Conservation (phyloP, 768 basidiomycete species). For the Amanita exitialis region DNA sequence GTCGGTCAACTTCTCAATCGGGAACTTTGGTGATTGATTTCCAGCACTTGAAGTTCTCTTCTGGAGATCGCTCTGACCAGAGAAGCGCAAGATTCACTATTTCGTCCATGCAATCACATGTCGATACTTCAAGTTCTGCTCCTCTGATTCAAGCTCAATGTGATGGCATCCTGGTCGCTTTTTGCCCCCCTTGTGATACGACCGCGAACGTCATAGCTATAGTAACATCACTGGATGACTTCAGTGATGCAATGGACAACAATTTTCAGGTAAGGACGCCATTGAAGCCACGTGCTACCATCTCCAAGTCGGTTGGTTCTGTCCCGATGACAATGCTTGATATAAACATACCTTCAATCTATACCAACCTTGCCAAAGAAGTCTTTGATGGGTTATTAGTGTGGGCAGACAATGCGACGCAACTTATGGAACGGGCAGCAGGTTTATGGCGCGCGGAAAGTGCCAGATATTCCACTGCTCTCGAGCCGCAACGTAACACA, state of each 20-base stretch:
- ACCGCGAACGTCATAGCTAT: constrained; percentile 20
- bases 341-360: constrained; percentile 52
- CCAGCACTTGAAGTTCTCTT: constrained; percentile 36
- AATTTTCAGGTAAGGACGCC: neutral
- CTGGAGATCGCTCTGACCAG: constrained; percentile 16
- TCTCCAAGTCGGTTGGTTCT: constrained; percentile 18
- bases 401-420: constrained; percentile 81
- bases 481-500: neutral
- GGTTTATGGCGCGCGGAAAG: neutral
- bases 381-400: constrained; percentile 73
- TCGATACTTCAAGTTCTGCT: constrained; percentile 10
- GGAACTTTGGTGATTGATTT: constrained; percentile 62
- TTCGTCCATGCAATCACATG: constrained; percentile 1
- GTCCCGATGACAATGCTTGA: constrained; percentile 19
- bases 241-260: neutral
- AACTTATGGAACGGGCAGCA: constrained; percentile 46
- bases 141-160: constrained; percentile 30
- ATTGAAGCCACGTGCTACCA: constrained; percentile 24
- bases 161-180: constrained; percentile 38
- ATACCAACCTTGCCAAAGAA: constrained; percentile 50
- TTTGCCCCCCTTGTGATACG: constrained; percentile 26
- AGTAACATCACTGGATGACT: constrained; percentile 1
- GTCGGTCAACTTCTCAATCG: constrained; percentile 36
- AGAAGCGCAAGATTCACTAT: constrained; percentile 9
- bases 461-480: neutral